phyloP scores from a whole-genome alignment of 176 grass and related monocot genomes.

The Tillandsia fasciculata region DNA sequence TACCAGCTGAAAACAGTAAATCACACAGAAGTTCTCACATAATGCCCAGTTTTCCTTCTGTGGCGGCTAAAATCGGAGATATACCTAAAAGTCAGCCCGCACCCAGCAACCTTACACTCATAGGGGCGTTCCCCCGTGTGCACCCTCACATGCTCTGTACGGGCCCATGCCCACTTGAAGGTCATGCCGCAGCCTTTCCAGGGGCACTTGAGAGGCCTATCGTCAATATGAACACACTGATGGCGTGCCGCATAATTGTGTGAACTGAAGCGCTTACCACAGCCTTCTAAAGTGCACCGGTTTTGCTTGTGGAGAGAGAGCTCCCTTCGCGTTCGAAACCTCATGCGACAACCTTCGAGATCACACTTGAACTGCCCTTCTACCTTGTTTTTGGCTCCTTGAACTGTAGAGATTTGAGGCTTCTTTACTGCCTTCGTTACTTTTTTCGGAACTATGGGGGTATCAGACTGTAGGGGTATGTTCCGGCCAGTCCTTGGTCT shows the following conservation, averaged over 20 bases:
- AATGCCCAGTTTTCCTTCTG: conserved; percentile 39
- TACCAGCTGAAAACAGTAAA: not conserved
- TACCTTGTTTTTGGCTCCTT: not conserved
- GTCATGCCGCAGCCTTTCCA: conserved; percentile 60
- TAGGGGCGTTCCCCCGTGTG: conserved; percentile 66
- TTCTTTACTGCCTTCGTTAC: not conserved
- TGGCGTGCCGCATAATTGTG: conserved; percentile 59
- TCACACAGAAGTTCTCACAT: not conserved
- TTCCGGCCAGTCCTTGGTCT: conserved; percentile 29
- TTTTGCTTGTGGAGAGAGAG: conserved; percentile 53
- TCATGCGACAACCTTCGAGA: conserved; percentile 27
- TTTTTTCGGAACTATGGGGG: not conserved
- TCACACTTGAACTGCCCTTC: conserved; percentile 4
- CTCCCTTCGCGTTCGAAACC: conserved; percentile 31
- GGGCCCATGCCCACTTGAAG: conserved; percentile 80
- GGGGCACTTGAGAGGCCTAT: conserved; percentile 66
- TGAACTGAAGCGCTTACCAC: conserved; percentile 55
- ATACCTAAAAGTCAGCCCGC: conserved; percentile 60
- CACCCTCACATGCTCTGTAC: conserved; percentile 54
- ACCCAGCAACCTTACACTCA: conserved; percentile 25
- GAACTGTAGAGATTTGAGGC: conserved; percentile 10
- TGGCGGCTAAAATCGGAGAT: conserved; percentile 69
- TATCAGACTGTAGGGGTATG: conserved; percentile 3
- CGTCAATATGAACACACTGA: conserved; percentile 50
- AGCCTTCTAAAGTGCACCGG: conserved; percentile 51